Base-by-base conservation (phyloP, 768 basidiomycete genomes). In the Lactifluus rugatus region DNA sequence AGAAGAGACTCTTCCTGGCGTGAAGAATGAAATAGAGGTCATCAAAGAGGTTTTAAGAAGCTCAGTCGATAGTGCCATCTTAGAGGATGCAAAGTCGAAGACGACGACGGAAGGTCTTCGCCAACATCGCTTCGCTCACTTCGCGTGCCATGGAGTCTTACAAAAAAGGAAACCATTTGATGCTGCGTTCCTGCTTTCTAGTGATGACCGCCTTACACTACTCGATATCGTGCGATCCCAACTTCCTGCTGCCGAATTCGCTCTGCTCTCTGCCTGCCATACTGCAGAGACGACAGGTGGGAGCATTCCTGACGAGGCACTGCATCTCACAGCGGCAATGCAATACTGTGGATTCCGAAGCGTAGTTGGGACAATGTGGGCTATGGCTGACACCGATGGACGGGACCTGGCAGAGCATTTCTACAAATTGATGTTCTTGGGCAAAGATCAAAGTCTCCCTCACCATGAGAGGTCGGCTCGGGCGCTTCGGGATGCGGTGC, bases 341-440 rank as follows among this genome's bases (percentile, higher is more conserved):
- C n/a, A n/a, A n/a, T n/a, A n/a, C n/a, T n/a, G n/a, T n/a, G n/a
- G n/a, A n/a, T n/a, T n/a, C n/a, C n/a, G n/a, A n/a, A n/a, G n/a
- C n/a, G n/a, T n/a, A n/a, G n/a, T n/a, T n/a, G n/a, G 34, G 10
- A 61, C 59, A 3, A 34, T 56, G 47, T 57, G 55, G 60, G 46
- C 48, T 0, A 57, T 57, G 51, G 41, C 16, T 1, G 55, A 61
- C 17, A 19, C 4, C 2, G 55, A 61, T 37, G 60, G 52, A 17
- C 60, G 39, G 44, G 2, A 21, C 2, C 25, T 61, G 14, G 60
- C 56, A 3, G 31, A 45, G 9, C 28, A 39, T 13, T 50, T 57
- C 11, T 57, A 57, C 21, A 44, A 23, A 5, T 44, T 16, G 25
- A 31, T 21, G 39, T 39, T 39, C 17, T 16, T 41, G 31, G 37